Percentiles rank a stretch among this genome's conserved stretches.
phyloP scores from a whole-genome alignment of 495 filamentous ascomycete genomes.

The Aspergillus olivimuriae region DNA sequence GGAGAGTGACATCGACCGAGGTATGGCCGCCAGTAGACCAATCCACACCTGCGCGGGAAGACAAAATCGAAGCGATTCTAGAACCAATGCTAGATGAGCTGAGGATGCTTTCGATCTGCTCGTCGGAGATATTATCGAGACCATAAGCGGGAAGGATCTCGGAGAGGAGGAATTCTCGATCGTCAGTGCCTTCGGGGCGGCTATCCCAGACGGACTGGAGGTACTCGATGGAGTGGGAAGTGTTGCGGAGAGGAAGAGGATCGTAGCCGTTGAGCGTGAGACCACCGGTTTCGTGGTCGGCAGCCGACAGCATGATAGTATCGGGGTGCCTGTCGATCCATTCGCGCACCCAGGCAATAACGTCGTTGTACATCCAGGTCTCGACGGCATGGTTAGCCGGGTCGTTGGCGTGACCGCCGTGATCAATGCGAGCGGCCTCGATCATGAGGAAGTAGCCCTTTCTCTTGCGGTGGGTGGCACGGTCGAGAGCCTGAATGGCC shows the following conservation, averaged over 20 bases:
- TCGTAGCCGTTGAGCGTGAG: slow-evolving; percentile 3
- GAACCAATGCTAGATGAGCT: background rate
- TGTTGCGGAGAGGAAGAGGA: background rate
- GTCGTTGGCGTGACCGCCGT: slow-evolving; percentile 4
- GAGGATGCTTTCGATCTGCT: background rate
- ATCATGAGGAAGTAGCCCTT: slow-evolving; percentile 7
- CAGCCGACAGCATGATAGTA: slow-evolving; percentile 4
- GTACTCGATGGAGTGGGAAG: background rate
- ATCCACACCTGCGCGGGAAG: slow-evolving; percentile 1
- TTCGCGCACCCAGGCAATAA: slow-evolving; percentile 3
- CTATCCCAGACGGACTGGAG: slow-evolving; percentile 1
- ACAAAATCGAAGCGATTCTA: background rate
- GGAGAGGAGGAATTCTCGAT: background rate
- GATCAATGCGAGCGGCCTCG: slow-evolving; percentile 5
- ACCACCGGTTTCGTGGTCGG: slow-evolving; percentile 3
- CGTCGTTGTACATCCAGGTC: slow-evolving; percentile 3
- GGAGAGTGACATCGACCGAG: slow-evolving; percentile 5
- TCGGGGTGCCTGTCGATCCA: slow-evolving; percentile 6
- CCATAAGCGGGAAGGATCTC: slow-evolving; percentile 1
- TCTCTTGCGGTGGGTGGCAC: background rate
- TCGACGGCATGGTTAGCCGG: slow-evolving; percentile 4
- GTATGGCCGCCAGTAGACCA: slow-evolving; percentile 4
- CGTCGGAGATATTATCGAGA: background rate
- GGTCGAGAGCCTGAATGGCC: background rate
- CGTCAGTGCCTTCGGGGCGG: background rate